Evolutionary conservation across 306 rosid genomes (phyloP).

Genomic region (Casuarina equisetifolia): DNA sequence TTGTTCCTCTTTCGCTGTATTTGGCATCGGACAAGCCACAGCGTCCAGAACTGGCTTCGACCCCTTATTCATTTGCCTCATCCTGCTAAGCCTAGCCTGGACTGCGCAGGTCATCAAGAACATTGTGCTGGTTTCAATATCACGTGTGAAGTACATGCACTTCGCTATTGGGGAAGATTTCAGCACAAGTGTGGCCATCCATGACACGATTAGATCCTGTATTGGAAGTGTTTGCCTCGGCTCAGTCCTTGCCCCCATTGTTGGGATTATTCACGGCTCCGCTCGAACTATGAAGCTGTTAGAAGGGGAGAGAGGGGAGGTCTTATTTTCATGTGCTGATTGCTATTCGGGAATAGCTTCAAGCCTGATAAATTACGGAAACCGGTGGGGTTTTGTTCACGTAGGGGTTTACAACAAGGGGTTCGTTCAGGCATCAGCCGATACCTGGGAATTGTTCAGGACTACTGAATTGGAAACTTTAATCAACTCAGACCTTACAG

Average conservation of each 20-base stretch:
- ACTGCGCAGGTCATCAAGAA: conserved; percentile 73
- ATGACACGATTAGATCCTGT: conserved; percentile 44
- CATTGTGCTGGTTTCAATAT: conserved; percentile 48
- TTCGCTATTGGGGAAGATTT: conserved; percentile 32
- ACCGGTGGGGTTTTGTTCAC: conserved; percentile 81
- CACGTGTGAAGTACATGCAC: conserved; percentile 56
- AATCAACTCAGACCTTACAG: conserved; percentile 69
- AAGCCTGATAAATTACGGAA: conserved; percentile 47
- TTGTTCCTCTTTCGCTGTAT: conserved; percentile 48
- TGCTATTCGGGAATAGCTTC: conserved; percentile 63
- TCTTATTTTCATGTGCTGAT: conserved; percentile 68
- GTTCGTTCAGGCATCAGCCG: conserved; percentile 61
- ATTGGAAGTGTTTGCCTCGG: conserved; percentile 61
- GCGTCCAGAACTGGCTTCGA: conserved; percentile 31
- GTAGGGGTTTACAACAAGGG: conserved; percentile 65
- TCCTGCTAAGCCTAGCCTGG: conserved; percentile 72
- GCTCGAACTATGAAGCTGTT: conserved; percentile 46
- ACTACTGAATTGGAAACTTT: conserved; percentile 42
- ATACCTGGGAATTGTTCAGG: conserved; percentile 59
- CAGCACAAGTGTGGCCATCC: conserved; percentile 38
- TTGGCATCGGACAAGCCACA: conserved; percentile 67
- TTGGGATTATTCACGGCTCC: conserved; percentile 46
- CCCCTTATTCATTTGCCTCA: conserved; percentile 41
- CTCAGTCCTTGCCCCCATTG: conserved; percentile 53
- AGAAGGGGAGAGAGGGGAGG: conserved; percentile 65